Conservation (phyloP, 2,329 filamentous ascomycete species). For the Penicillium sp. region DNA sequence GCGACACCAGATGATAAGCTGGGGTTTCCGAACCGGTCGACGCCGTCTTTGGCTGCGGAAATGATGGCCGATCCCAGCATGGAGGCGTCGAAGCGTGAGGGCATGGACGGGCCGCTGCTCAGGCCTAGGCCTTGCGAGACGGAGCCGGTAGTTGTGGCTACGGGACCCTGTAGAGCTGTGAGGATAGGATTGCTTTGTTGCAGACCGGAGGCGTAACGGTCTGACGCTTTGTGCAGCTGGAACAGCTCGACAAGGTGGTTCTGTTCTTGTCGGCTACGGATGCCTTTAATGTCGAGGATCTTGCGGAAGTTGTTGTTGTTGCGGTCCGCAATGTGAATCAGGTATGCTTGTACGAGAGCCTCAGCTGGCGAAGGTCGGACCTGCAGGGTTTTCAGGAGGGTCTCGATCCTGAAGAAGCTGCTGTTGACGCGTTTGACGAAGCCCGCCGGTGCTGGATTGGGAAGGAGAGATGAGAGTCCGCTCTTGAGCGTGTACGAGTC, state of each 20-base stretch:
- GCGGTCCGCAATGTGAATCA: slow-evolving; percentile 93
- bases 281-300: slow-evolving; percentile 91
- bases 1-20: slow-evolving; percentile 39
- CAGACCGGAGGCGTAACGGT: slow-evolving; percentile 64
- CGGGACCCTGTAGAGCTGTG: slow-evolving; percentile 55
- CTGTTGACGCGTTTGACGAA: slow-evolving; percentile 85
- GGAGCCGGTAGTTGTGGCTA: slow-evolving; percentile 32
- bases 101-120: slow-evolving; percentile 44
- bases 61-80: slow-evolving; percentile 84
- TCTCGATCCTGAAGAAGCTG: slow-evolving; percentile 82
- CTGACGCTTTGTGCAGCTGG: slow-evolving; percentile 72
- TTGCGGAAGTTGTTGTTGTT: slow-evolving; percentile 95
- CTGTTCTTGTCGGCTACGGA: slow-evolving; percentile 76
- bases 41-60: slow-evolving; percentile 80
- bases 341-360: slow-evolving; percentile 91
- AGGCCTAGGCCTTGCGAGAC: slow-evolving; percentile 50
- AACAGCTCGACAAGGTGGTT: slow-evolving; percentile 82
- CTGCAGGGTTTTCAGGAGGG: slow-evolving; percentile 92
- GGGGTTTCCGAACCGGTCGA: slow-evolving; percentile 70
- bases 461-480: slow-evolving; percentile 49
- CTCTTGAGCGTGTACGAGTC: slow-evolving; percentile 74
- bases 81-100: slow-evolving; percentile 72
- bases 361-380: slow-evolving; percentile 88
- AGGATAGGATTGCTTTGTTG: slow-evolving; percentile 69
- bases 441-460: slow-evolving; percentile 58